phyloP scores from a whole-genome alignment of 2,329 filamentous ascomycete species.

The Sordariomycetes sp. region DNA sequence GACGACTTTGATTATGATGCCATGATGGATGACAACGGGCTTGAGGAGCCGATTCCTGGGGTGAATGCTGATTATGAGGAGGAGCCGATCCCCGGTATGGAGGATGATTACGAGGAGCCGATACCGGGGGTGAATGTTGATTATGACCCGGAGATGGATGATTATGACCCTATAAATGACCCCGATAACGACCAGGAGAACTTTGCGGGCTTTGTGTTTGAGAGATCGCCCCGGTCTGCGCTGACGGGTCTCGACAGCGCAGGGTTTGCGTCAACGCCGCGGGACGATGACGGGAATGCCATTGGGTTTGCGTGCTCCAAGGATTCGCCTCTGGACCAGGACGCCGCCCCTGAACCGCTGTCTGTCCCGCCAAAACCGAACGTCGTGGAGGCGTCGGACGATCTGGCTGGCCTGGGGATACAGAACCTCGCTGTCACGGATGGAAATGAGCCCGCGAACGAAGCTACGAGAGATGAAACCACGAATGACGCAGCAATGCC shows the following conservation, averaged over 20 bases:
- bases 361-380: background rate
- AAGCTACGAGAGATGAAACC: background rate
- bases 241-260: conserved; percentile 35
- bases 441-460: background rate
- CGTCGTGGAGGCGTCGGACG: background rate
- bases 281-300: conserved; percentile 37
- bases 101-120: conserved; percentile 11
- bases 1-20: conserved; percentile 51
- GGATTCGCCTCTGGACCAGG: conserved; percentile 14
- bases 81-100: conserved; percentile 21
- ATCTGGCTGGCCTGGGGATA: conserved; percentile 28
- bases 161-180: conserved; percentile 19
- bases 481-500: background rate
- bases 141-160: conserved; percentile 11
- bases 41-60: conserved; percentile 55
- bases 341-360: conserved; percentile 5
- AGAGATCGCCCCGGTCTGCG: conserved; percentile 37
- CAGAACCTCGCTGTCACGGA: conserved; percentile 16
- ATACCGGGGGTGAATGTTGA: conserved; percentile 9
- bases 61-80: conserved; percentile 33
- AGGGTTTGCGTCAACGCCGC: conserved; percentile 34
- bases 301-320: conserved; percentile 44
- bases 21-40: conserved; percentile 50
- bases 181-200: conserved; percentile 46
- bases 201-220: conserved; percentile 46